These are phyloP conservation scores for Avena atlantica DNA, from an alignment of 176 grass and related monocot species.

Conservation along the genomic window DNA sequence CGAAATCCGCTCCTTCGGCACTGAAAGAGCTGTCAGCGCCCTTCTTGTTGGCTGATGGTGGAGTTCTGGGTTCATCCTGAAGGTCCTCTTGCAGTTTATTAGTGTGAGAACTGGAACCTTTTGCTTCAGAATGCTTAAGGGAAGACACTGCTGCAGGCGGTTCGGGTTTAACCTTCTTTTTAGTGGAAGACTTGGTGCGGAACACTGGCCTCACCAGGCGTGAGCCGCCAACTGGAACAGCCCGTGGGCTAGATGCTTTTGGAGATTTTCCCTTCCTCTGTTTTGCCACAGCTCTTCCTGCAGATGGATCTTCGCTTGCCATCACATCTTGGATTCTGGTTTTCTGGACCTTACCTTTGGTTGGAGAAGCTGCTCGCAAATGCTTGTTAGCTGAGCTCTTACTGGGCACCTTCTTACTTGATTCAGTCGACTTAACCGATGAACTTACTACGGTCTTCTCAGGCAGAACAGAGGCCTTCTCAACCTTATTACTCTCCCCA, in stretches of 20 bases:
- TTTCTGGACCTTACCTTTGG: slow-evolving; percentile 57
- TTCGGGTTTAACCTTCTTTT: slow-evolving; percentile 82
- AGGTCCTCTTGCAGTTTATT: slow-evolving; percentile 41
- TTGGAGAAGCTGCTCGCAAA: slow-evolving; percentile 54
- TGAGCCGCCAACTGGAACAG: slow-evolving; percentile 53
- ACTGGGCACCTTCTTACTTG: slow-evolving; percentile 23
- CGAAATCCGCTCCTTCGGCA: slow-evolving; percentile 38
- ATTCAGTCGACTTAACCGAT: slow-evolving; percentile 42
- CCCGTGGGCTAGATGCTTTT: slow-evolving; percentile 66
- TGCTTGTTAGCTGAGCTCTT: slow-evolving; percentile 55
- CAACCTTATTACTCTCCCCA: slow-evolving; percentile 51
- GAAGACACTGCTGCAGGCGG: slow-evolving; percentile 38
- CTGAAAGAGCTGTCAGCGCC: neutral
- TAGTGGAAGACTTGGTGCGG: slow-evolving; percentile 66
- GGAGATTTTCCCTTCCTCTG: slow-evolving; percentile 76
- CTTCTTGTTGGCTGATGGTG: slow-evolving; percentile 52
- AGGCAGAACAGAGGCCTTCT: slow-evolving; percentile 56
- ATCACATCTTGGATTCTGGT: slow-evolving; percentile 98
- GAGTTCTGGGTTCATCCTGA: slow-evolving; percentile 61
- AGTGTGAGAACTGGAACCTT: slow-evolving; percentile 37
- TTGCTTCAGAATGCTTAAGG: slow-evolving; percentile 49
- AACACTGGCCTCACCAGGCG: slow-evolving; percentile 74
- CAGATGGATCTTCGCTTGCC: slow-evolving; percentile 40
- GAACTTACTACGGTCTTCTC: slow-evolving; percentile 51
- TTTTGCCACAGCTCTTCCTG: slow-evolving; percentile 13